A percentile compares a stretch with the other conserved stretches of the same genome.
phyloP scores from a whole-genome alignment of 495 filamentous ascomycete genomes.

The Neurospora sp. region DNA sequence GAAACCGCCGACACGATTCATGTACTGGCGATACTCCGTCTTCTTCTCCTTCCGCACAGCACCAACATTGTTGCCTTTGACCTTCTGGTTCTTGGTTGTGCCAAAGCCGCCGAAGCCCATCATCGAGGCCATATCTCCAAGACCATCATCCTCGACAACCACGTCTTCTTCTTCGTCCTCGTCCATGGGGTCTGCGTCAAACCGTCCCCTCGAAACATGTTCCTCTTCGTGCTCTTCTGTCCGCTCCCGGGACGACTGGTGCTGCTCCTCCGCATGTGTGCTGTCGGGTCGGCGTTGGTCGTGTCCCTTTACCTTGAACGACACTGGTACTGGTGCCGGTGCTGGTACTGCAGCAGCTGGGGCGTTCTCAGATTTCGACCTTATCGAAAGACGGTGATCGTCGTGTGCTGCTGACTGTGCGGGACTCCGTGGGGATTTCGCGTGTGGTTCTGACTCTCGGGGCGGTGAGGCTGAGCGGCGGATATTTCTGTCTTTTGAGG shows the following conservation, averaged over 20 bases:
- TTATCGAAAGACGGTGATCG: conserved; percentile 16
- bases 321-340: conserved; percentile 12
- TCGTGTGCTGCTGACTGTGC: conserved; percentile 3
- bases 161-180: conserved; percentile 36
- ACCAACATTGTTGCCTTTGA: conserved; percentile 79
- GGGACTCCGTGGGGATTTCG: conserved; percentile 21
- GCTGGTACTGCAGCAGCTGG: conserved; percentile 26
- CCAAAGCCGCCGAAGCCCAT: conserved; percentile 86
- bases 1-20: conserved; percentile 96
- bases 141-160: conserved; percentile 52
- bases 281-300: conserved; percentile 28
- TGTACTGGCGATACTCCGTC: conserved; percentile 94
- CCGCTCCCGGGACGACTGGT: conserved; percentile 7
- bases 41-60: conserved; percentile 89
- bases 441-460: conserved; percentile 21
- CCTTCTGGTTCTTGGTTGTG: conserved; percentile 82
- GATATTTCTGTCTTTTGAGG: background rate
- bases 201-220: conserved; percentile 7
- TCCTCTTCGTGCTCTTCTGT: conserved; percentile 12
- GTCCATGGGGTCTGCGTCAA: conserved; percentile 35
- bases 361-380: conserved; percentile 17
- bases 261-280: conserved; percentile 20
- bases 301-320: conserved; percentile 28
- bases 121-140: conserved; percentile 65
- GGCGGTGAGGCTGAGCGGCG: conserved; percentile 2